Evolutionary conservation across 306 rosid genomes (phyloP), one percentile per base, ranked within the genome.

Genomic region (Begonia peltatifolia): DNA sequence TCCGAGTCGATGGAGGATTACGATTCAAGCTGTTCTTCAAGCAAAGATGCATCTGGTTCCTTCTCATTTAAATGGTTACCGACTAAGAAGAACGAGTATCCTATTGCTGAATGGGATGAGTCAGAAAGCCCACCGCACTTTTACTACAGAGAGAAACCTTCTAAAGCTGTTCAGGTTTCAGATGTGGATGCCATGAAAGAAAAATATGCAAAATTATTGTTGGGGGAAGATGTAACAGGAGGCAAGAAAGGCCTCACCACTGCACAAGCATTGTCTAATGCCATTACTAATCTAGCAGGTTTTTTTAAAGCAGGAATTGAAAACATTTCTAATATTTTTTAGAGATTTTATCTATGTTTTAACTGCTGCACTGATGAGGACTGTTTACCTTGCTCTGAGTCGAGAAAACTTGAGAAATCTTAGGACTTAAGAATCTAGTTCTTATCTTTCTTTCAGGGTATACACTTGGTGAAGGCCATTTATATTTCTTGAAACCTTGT

Each of bases 151-250:
- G 80, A 85, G 65, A 83, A 80, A 58, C 74, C 69, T 49, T 18
- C 78, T 69, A 70, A 64, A 62, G 61, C 62, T 10, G 41, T 85
- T 16, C 74, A 78, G 47, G 57, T 46, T 62, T 71, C 94, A 15
- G 94, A 84, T 53, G 76, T 84, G 14, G 87, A 84, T 50, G 71
- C 72, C 58, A 80, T 89, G 97, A 89, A 80, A 74, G 95, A 89
- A 44, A 89, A 70, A 18, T 84, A 84, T 64, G 69, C 97, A 12
- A 84, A 72, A 68, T 81, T 89, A 30, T 74, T 84, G 68, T 66
- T 89, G 17, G 97, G 97, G 22, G 97, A 85, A 70, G 97, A 89
- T 69, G 68, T 82, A 55, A 82, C 90, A 0, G 97, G 97, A 46
- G 97, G 97, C 46, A 55, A 71, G 47, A 89, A 74, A 67, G 92